These are phyloP conservation scores for Nidula niveotomentosa DNA, from an alignment of 1,284 basidiomycete genomes.

Conservation along the genomic window DNA sequence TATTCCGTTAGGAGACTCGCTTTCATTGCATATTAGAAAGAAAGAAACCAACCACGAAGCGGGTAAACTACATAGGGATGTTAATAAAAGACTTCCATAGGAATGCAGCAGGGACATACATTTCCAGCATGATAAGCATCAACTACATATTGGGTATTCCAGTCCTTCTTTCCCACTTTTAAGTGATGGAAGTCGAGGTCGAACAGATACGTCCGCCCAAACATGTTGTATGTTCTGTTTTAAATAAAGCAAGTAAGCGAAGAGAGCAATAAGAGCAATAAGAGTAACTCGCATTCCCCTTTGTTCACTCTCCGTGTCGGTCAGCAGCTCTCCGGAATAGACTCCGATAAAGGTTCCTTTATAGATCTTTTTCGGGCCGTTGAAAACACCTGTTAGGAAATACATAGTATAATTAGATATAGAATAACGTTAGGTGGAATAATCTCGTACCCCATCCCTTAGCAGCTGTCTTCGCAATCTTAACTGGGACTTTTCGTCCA, in stretches of 20 bases:
- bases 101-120: conserved; percentile 45
- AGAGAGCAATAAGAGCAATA: neutral
- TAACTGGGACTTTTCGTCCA: conserved; percentile 65
- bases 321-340: conserved; percentile 84
- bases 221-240: conserved; percentile 69
- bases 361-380: conserved; percentile 61
- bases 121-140: conserved; percentile 89
- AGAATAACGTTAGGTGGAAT: neutral
- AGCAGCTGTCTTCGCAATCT: conserved; percentile 64
- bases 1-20: neutral
- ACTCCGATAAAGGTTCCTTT: conserved; percentile 77
- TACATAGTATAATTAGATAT: neutral
- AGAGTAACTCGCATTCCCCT: conserved; percentile 59
- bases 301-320: conserved; percentile 61
- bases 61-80: conserved; percentile 52
- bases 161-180: conserved; percentile 30
- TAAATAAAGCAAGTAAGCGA: too few relatives aligned
- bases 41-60: conserved; percentile 50
- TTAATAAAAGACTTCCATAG: neutral
- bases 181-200: conserved; percentile 79
- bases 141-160: conserved; percentile 52
- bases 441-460: conserved; percentile 79
- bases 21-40: conserved; percentile 6
- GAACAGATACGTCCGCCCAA: conserved; percentile 84
- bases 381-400: conserved; percentile 59